These are phyloP conservation scores for Pseudoperonospora humuli DNA, from an alignment of 352 stramenopile genomes.

Conservation along the genomic window DNA sequence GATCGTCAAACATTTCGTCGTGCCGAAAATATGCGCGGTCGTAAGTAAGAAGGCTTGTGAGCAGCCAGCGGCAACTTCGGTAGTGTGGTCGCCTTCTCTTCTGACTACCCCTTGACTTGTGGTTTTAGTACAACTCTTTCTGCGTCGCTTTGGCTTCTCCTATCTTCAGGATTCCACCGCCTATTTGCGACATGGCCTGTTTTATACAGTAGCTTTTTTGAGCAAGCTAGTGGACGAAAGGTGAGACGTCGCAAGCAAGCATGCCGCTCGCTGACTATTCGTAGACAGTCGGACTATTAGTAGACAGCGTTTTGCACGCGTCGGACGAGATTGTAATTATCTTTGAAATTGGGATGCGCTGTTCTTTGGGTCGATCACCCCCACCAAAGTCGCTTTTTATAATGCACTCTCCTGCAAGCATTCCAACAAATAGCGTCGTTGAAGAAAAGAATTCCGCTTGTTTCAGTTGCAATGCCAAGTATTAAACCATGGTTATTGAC, in stretches of 20 bases:
- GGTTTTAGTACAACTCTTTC: constrained; percentile 6
- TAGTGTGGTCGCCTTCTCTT: constrained; percentile 14
- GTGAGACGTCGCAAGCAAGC: background rate
- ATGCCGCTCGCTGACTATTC: too few relatives aligned
- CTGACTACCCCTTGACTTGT: background rate
- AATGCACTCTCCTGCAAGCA: too few relatives aligned
- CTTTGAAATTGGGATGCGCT: too few relatives aligned
- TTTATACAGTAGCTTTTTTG: background rate
- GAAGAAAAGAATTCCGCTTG: background rate
- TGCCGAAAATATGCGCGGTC: constrained; percentile 1
- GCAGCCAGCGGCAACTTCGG: constrained; percentile 14
- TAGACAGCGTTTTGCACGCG: background rate
- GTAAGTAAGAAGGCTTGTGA: background rate
- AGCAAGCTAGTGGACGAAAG: background rate
- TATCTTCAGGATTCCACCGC: constrained; percentile 19
- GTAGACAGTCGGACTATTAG: background rate
- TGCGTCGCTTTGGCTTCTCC: constrained; percentile 15
- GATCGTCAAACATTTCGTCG: constrained; percentile 48
- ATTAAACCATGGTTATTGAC: background rate
- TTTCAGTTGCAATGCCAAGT: background rate
- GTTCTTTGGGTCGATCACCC: too few relatives aligned
- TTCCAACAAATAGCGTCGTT: too few relatives aligned
- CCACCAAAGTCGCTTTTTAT: too few relatives aligned
- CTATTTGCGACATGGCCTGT: constrained; percentile 4
- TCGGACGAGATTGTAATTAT: background rate